These are phyloP conservation scores for Kwoniella dejecticola DNA, from an alignment of 768 basidiomycete genomes.

Conservation along the genomic window DNA sequence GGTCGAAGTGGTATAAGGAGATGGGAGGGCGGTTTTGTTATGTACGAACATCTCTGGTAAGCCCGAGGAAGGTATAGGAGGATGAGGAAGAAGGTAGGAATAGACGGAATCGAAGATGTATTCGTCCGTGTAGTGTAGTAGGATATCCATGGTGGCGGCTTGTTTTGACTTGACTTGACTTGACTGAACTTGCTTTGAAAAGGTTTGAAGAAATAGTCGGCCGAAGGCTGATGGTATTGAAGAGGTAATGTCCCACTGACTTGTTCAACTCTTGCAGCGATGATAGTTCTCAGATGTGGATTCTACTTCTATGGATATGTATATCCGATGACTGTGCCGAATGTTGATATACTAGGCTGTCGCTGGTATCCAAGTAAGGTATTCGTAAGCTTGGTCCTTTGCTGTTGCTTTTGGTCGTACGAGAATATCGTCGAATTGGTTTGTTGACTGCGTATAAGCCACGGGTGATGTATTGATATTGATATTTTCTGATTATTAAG, in stretches of 20 bases:
- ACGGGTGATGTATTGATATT: too few species aligned
- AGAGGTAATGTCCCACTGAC: not conserved
- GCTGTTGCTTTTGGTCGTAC: not conserved
- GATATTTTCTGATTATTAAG: too few species aligned
- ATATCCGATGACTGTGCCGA: too few species aligned
- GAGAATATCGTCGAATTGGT: not conserved
- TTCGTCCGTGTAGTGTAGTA: constrained; percentile 72
- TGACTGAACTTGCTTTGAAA: too few species aligned
- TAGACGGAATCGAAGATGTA: constrained; percentile 76
- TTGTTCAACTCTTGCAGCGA: not conserved
- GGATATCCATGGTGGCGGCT: constrained; percentile 70
- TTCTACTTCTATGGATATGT: too few species aligned
- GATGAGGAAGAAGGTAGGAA: constrained; percentile 68
- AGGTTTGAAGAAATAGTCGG: constrained; percentile 1
- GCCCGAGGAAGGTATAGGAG: constrained; percentile 26
- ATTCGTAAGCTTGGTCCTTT: not conserved
- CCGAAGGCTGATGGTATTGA: not conserved
- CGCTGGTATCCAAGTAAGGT: too few species aligned
- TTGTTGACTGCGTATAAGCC: too few species aligned
- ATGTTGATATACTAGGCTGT: too few species aligned
- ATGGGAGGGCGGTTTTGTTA: constrained; percentile 31
- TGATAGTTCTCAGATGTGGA: too few species aligned
- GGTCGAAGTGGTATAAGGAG: constrained; percentile 45
- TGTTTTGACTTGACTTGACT: too few species aligned
- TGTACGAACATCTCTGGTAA: constrained; percentile 3